Percentiles rank a stretch among this genome's conserved stretches.
Conservation (phyloP, 139 green algal species). For the Tetradesmus obliquus region DNA sequence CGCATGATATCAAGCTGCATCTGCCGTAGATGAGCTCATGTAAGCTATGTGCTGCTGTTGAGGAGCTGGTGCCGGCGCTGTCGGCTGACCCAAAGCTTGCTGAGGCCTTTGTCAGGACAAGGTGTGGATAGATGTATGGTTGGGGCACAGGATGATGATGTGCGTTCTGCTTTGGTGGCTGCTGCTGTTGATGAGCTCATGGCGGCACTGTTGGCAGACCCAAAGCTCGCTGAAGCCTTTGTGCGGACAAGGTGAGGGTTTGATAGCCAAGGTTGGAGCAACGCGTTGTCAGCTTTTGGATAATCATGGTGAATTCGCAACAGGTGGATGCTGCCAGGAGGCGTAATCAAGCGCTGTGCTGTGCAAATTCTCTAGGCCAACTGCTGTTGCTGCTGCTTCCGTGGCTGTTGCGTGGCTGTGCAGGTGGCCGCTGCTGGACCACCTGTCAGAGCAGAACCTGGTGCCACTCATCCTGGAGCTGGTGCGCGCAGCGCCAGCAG, state of each 20-base stretch:
- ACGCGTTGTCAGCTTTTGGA: too few species aligned
- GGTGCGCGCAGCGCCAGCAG: slow-evolving; percentile 52
- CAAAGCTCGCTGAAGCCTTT: slow-evolving; percentile 62
- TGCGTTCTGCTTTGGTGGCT: neutral
- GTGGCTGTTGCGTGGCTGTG: neutral
- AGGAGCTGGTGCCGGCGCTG: slow-evolving; percentile 53
- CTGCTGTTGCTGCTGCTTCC: slow-evolving; percentile 18
- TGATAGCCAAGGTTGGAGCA: too few species aligned
- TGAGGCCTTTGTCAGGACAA: slow-evolving; percentile 51
- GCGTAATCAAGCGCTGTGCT: too few species aligned
- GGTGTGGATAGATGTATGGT: slow-evolving; percentile 47
- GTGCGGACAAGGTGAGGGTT: slow-evolving; percentile 23
- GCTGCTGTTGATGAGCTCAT: slow-evolving; percentile 62
- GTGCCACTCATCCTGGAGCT: slow-evolving; percentile 69
- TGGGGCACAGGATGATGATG: too few species aligned
- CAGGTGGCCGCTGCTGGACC: slow-evolving; percentile 60
- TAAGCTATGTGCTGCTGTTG: neutral
- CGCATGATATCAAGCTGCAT: too few species aligned
- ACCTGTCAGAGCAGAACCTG: slow-evolving; percentile 54
- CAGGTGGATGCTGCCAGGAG: too few species aligned
- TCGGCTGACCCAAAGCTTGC: slow-evolving; percentile 52
- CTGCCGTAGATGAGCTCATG: too few species aligned
- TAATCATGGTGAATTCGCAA: too few species aligned
- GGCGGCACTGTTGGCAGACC: slow-evolving; percentile 51
- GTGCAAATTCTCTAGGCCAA: too few species aligned